Evolutionary conservation across 768 basidiomycete genomes (phyloP).

Genomic region (Tephrocybe rancida): DNA sequence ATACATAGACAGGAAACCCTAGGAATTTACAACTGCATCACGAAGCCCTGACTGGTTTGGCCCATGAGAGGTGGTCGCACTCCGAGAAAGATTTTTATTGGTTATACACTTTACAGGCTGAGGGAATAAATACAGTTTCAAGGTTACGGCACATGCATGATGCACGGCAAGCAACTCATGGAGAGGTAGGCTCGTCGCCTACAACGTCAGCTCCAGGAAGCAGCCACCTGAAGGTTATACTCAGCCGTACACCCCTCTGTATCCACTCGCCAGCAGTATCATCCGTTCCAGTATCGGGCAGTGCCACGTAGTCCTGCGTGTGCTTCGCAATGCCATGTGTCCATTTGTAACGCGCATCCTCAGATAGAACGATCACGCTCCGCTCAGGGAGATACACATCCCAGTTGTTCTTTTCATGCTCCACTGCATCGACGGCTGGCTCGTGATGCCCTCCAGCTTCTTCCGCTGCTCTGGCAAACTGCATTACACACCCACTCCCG

Average conservation of each 20-base stretch:
- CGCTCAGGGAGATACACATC: constrained; percentile 76
- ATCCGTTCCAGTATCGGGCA: constrained; percentile 19
- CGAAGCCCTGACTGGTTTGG: too few relatives aligned
- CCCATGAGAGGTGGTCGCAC: neutral
- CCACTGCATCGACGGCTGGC: neutral
- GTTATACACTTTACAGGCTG: too few relatives aligned
- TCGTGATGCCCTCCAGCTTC: neutral
- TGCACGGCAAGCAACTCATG: neutral
- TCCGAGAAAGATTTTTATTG: too few relatives aligned
- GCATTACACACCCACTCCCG: constrained; percentile 80
- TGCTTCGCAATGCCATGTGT: constrained; percentile 82
- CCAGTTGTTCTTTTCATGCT: constrained; percentile 27
- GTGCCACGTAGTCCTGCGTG: constrained; percentile 59
- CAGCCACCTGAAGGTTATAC: constrained; percentile 88
- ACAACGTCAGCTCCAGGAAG: constrained; percentile 83
- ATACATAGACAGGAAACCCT: too few relatives aligned
- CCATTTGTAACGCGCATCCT: constrained; percentile 85
- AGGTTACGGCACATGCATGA: too few relatives aligned
- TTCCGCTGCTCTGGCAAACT: constrained; percentile 46
- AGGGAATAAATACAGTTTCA: too few relatives aligned
- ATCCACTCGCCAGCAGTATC: constrained; percentile 38
- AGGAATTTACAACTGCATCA: too few relatives aligned
- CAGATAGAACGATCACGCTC: constrained; percentile 76
- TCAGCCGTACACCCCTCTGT: constrained; percentile 61
- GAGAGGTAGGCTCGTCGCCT: constrained; percentile 32